Conservation (phyloP, 345 rosid species). For the Tarenaya hassleriana region DNA sequence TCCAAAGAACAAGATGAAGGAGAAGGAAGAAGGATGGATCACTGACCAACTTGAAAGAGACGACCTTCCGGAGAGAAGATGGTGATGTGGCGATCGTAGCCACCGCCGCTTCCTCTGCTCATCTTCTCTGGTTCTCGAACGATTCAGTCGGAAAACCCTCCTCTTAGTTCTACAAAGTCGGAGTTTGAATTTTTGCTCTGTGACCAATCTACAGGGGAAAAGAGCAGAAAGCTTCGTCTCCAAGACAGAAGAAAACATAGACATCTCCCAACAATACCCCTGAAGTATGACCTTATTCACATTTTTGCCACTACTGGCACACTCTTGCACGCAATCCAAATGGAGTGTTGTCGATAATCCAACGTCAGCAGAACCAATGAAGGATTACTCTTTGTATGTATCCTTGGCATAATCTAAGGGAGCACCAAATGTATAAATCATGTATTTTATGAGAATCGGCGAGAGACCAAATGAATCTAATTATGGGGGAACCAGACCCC, state of each 20-base stretch:
- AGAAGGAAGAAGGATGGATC: background rate
- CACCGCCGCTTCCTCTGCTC: slow-evolving; percentile 88
- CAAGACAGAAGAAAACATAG: slow-evolving; percentile 21
- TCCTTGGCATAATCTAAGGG: no score
- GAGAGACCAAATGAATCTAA: no score
- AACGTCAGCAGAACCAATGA: no score
- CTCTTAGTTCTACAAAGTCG: background rate
- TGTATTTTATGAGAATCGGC: no score
- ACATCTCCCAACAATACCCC: no score
- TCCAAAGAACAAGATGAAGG: background rate
- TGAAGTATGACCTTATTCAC: no score
- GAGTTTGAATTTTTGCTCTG: background rate
- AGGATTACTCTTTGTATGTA: no score
- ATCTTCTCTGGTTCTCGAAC: slow-evolving; percentile 21
- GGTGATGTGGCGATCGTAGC: slow-evolving; percentile 85
- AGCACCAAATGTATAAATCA: no score
- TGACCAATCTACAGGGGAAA: slow-evolving; percentile 4
- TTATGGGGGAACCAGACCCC: no score
- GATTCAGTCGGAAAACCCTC: slow-evolving; percentile 12
- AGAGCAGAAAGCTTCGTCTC: slow-evolving; percentile 25
- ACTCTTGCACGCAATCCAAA: no score
- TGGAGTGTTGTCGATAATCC: no score
- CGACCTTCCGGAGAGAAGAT: slow-evolving; percentile 91
- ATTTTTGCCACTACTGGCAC: no score
- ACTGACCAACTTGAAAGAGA: slow-evolving; percentile 80